Percentiles rank a stretch among this genome's conserved stretches.
Conservation (phyloP, 305 asterid species). For the Lippia alba region DNA sequence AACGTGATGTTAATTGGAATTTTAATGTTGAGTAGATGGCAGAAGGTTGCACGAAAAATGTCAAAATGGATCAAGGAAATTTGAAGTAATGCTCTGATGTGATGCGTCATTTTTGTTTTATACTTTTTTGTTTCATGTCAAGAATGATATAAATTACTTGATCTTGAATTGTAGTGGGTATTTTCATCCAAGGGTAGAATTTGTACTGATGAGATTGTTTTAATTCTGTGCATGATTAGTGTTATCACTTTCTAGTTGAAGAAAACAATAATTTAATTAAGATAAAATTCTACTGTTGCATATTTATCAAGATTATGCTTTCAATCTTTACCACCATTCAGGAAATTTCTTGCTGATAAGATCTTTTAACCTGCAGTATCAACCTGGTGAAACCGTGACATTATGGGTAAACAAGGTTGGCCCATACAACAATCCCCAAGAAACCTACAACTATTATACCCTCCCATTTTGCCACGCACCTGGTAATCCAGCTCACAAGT, state of each 20-base stretch:
- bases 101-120: not conserved
- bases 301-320: conserved; percentile 21
- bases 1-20: not conserved
- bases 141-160: not conserved
- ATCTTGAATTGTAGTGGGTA: conserved; percentile 5
- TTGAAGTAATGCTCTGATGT: not conserved
- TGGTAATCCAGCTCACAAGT: conserved; percentile 58
- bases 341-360: conserved; percentile 19
- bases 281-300: not conserved
- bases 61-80: conserved; percentile 3
- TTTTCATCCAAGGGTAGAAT: not conserved
- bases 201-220: not conserved
- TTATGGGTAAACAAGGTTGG: conserved; percentile 81
- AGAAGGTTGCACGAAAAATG: not conserved
- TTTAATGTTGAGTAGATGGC: not conserved
- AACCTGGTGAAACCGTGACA: conserved; percentile 55
- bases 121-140: not conserved
- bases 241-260: not conserved
- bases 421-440: conserved; percentile 85
- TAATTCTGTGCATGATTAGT: not conserved
- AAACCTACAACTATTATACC: conserved; percentile 74
- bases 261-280: not conserved
- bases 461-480: conserved; percentile 68
- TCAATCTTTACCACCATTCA: not conserved
- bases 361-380: conserved; percentile 56